Evolutionary conservation across 2,329 filamentous ascomycete genomes (phyloP).

Genomic region (Hymenoscyphus fraxineus): DNA sequence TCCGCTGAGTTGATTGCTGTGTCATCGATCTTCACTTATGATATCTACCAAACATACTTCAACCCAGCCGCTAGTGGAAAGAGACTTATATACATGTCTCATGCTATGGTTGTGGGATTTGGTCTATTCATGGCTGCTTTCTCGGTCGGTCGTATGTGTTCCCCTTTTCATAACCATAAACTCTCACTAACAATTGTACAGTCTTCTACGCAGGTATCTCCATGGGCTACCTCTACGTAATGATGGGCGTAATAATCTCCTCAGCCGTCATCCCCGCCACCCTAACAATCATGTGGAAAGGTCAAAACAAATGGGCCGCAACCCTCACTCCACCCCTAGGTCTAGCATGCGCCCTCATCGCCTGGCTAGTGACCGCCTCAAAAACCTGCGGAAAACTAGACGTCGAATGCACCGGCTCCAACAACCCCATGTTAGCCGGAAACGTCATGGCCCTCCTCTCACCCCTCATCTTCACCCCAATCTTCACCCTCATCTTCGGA

Average conservation of each 20-base stretch:
- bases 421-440: slow-evolving; percentile 82
- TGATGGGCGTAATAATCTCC: slow-evolving; percentile 91
- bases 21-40: slow-evolving; percentile 83
- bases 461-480: slow-evolving; percentile 68
- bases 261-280: slow-evolving; percentile 80
- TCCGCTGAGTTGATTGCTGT: slow-evolving; percentile 84
- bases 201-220: slow-evolving; percentile 59
- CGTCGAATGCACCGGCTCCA: slow-evolving; percentile 75
- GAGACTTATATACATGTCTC: slow-evolving; percentile 75
- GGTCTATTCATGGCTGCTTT: slow-evolving; percentile 74
- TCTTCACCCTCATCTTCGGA: slow-evolving; percentile 65
- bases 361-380: slow-evolving; percentile 74
- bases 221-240: slow-evolving; percentile 84
- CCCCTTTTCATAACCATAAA: not conserved
- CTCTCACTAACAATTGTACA: not conserved
- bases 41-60: slow-evolving; percentile 84
- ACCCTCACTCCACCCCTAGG: slow-evolving; percentile 67
- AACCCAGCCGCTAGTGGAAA: slow-evolving; percentile 72
- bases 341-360: slow-evolving; percentile 63
- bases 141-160: slow-evolving; percentile 55
- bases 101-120: slow-evolving; percentile 70
- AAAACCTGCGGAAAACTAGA: slow-evolving; percentile 64
- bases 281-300: slow-evolving; percentile 74
- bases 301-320: slow-evolving; percentile 73
- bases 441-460: slow-evolving; percentile 80